phyloP scores from a whole-genome alignment of 2,329 filamentous ascomycete species.

The Dactylellina cionopaga region DNA sequence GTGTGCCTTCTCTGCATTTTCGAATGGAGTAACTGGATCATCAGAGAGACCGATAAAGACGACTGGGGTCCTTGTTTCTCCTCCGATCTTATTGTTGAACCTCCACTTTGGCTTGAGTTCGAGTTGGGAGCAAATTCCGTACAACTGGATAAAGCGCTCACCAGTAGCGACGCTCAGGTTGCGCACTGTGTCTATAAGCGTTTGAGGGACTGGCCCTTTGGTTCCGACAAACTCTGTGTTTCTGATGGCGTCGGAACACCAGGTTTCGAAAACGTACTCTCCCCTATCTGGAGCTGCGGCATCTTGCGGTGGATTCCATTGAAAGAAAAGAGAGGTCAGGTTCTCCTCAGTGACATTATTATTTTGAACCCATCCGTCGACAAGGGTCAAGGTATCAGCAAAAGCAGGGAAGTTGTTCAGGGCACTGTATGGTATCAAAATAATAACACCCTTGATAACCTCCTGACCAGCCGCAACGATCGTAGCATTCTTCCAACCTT shows the following conservation, averaged over 20 bases:
- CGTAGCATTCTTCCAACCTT: slow-evolving; percentile 54
- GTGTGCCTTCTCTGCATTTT: slow-evolving; percentile 30
- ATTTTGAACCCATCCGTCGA: slow-evolving; percentile 17
- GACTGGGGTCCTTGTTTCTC: slow-evolving; percentile 31
- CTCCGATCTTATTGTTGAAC: slow-evolving; percentile 34
- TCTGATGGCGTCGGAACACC: slow-evolving; percentile 22
- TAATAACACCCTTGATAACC: slow-evolving; percentile 20
- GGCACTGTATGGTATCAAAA: slow-evolving; percentile 25
- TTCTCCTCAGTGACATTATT: slow-evolving; percentile 13
- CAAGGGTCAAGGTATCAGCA: slow-evolving; percentile 13
- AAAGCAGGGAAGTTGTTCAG: slow-evolving; percentile 15
- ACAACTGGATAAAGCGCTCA: slow-evolving; percentile 29
- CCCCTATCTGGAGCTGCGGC: background rate
- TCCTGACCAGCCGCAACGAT: slow-evolving; percentile 34
- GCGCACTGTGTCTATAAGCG: slow-evolving; percentile 15
- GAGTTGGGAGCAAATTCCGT: slow-evolving; percentile 25
- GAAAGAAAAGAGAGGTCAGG: slow-evolving; percentile 1
- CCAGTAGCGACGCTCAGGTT: slow-evolving; percentile 12
- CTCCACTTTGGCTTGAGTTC: slow-evolving; percentile 33
- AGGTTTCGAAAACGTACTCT: slow-evolving; percentile 31
- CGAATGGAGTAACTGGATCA: slow-evolving; percentile 38
- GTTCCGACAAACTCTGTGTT: slow-evolving; percentile 7
- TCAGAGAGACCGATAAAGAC: slow-evolving; percentile 30
- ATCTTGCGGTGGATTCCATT: slow-evolving; percentile 5
- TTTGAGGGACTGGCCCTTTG: slow-evolving; percentile 11